These are phyloP conservation scores for Phytophthora europaea DNA, from an alignment of 352 stramenopile species.

Conservation along the genomic window DNA sequence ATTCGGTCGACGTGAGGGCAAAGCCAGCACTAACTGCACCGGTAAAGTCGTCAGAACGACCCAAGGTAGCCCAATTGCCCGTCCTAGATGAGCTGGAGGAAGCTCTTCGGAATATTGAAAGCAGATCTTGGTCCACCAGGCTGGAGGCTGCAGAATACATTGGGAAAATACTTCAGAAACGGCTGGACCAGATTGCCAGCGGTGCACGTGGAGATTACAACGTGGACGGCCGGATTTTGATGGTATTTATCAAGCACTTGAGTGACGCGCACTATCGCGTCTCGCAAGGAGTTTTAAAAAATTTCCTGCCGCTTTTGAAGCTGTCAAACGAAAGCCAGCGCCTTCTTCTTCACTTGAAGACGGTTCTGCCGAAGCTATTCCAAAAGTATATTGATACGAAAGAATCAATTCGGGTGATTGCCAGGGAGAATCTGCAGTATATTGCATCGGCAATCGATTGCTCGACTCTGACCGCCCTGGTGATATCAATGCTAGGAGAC, in stretches of 20 bases:
- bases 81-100: conserved; percentile 62
- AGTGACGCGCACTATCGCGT: conserved; percentile 82
- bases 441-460: conserved; percentile 62
- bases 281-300: conserved; percentile 70
- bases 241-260: conserved; percentile 69
- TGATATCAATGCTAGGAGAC: conserved; percentile 74
- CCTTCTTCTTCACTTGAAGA: conserved; percentile 63
- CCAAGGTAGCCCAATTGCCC: conserved; percentile 13
- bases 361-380: conserved; percentile 71
- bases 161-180: conserved; percentile 35
- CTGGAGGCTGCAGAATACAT: conserved; percentile 71
- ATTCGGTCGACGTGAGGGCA: conserved; percentile 20
- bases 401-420: conserved; percentile 57
- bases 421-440: conserved; percentile 73
- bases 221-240: conserved; percentile 68
- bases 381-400: conserved; percentile 86
- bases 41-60: conserved; percentile 24
- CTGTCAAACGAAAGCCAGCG: conserved; percentile 47
- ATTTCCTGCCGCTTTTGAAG: conserved; percentile 64
- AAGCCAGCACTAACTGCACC: conserved; percentile 15
- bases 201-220: conserved; percentile 37
- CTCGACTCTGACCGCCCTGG: conserved; percentile 49
- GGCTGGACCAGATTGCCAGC: conserved; percentile 17
- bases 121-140: conserved; percentile 71
- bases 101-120: conserved; percentile 57